Evolutionary conservation across 2,329 filamentous ascomycete genomes (phyloP).

Genomic region (Pestalotiopsis sp.): DNA sequence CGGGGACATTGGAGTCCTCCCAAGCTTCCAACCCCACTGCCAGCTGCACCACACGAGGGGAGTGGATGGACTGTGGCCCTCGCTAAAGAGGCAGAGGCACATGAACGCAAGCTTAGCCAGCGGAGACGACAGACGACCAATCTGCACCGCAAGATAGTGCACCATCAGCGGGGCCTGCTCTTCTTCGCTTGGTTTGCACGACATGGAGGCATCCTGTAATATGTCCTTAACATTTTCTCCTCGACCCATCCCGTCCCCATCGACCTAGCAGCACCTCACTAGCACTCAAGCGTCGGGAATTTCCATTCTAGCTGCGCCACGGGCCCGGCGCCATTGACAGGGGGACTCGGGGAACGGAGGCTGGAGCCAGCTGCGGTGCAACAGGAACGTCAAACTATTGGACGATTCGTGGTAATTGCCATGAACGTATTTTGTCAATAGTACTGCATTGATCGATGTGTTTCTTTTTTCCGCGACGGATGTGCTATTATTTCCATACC

Average conservation of each 20-base stretch:
- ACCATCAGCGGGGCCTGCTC: not conserved
- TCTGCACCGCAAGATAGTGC: not conserved
- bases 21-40: not conserved
- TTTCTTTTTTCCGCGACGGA: no score
- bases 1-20: conserved; percentile 9
- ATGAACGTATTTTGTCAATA: not conserved
- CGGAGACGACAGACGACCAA: not conserved
- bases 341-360: not conserved
- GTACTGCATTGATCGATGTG: not conserved
- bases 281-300: not conserved
- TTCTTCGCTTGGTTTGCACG: not conserved
- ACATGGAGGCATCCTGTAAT: not conserved
- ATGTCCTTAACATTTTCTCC: not conserved
- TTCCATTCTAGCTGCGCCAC: not conserved
- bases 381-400: not conserved
- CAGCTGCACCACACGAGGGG: not conserved
- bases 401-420: not conserved
- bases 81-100: not conserved
- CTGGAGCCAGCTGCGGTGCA: not conserved
- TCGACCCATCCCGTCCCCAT: not conserved
- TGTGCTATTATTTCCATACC: no score
- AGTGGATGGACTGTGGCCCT: not conserved
- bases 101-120: not conserved
- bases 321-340: not conserved
- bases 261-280: not conserved